Conservation (phyloP, 768 basidiomycete species). For the Lepiota subincarnata region DNA sequence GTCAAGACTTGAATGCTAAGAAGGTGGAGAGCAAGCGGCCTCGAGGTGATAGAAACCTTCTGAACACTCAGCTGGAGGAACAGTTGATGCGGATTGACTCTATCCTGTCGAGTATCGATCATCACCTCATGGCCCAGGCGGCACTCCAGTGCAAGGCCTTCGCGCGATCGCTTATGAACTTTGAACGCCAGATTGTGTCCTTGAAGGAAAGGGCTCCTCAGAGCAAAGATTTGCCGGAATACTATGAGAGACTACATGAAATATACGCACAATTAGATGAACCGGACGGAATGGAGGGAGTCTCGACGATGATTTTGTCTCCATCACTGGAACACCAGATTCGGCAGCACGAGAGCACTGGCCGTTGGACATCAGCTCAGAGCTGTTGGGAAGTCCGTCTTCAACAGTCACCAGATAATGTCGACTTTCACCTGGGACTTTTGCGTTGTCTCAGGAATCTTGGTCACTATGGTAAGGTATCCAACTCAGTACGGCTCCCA, state of each 20-base stretch:
- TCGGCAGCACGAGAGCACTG: constrained; percentile 94
- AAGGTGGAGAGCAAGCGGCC: constrained; percentile 49
- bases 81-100: constrained; percentile 76
- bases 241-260: constrained; percentile 91
- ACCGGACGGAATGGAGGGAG: constrained; percentile 98
- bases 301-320: constrained; percentile 82
- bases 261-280: constrained; percentile 96
- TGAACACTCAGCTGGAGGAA: constrained; percentile 41
- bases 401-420: constrained; percentile 85
- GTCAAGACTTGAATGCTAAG: constrained; percentile 56
- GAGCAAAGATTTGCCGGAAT: constrained; percentile 51
- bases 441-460: constrained; percentile 88
- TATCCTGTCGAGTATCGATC: constrained; percentile 76
- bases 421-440: constrained; percentile 85
- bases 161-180: constrained; percentile 91
- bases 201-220: constrained; percentile 39
- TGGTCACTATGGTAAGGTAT: constrained; percentile 88
- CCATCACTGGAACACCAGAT: constrained; percentile 96
- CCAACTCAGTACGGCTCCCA: not conserved
- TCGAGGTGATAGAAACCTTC: constrained; percentile 28
- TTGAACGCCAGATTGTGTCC: constrained; percentile 75
- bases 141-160: constrained; percentile 94
- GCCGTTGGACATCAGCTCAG: constrained; percentile 96
- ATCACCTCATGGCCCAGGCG: constrained; percentile 86
- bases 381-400: constrained; percentile 98